Conservation (phyloP, 2,329 filamentous ascomycete species). For the Colletotrichum graminicola region DNA sequence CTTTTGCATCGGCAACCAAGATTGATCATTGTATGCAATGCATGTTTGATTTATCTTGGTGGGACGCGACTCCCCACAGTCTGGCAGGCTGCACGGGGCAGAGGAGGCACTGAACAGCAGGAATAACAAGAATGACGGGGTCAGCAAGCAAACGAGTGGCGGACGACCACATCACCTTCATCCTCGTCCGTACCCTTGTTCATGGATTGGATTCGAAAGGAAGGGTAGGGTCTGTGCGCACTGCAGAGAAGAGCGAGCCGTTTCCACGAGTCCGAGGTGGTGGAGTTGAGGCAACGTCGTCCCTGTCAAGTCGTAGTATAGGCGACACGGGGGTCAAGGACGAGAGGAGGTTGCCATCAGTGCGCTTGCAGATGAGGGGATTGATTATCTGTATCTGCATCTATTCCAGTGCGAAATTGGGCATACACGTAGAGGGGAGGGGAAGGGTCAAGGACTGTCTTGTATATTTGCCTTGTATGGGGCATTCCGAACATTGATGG, state of each 20-base stretch:
- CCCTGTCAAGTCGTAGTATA: background rate
- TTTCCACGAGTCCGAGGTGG: background rate
- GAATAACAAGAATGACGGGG: background rate
- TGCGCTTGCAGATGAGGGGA: background rate
- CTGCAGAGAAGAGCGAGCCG: background rate
- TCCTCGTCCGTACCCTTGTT: background rate
- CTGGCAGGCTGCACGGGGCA: constrained; percentile 13
- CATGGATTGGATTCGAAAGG: no score
- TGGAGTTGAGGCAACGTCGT: background rate
- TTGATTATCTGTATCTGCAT: background rate
- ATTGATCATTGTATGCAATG: background rate
- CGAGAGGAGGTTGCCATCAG: background rate
- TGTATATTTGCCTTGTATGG: background rate
- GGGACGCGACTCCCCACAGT: constrained; percentile 36
- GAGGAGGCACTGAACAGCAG: background rate
- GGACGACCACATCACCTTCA: background rate
- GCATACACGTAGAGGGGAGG: no score
- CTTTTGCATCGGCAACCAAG: background rate
- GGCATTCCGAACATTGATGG: constrained; percentile 20
- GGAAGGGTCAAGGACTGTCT: background rate
- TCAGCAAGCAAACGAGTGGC: background rate
- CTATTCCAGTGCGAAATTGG: constrained; percentile 1
- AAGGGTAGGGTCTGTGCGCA: constrained; percentile 13
- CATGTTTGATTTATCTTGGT: constrained; percentile 1
- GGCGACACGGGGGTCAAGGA: background rate